Conservation (phyloP, 768 basidiomycete species). For the Mycena metata region DNA sequence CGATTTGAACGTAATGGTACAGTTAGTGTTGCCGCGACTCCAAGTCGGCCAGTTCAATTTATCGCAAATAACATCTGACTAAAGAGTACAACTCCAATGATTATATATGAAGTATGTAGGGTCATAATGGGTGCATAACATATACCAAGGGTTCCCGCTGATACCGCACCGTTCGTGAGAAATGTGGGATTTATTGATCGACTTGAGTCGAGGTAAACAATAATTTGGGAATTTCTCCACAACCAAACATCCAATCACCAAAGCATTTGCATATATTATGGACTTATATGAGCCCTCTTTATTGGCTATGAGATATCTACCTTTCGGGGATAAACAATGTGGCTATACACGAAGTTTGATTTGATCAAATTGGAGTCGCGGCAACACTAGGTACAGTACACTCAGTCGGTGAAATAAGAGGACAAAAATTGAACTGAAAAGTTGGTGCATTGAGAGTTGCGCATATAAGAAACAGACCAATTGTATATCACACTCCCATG, state of each 20-base stretch:
- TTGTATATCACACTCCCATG: no score
- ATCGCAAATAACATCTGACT: conserved; percentile 4
- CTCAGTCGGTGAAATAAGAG: no score
- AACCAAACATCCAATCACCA: no score
- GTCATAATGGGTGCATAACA: conserved; percentile 6
- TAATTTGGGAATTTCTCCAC: no score
- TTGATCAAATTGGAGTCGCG: no score
- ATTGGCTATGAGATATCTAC: conserved; percentile 18
- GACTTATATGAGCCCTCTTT: conserved; percentile 15
- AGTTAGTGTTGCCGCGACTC: no score
- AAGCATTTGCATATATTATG: conserved; percentile 13
- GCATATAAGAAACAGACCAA: no score
- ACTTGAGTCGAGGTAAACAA: conserved; percentile 2
- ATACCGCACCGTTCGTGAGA: conserved; percentile 7
- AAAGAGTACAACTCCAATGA: conserved; percentile 3
- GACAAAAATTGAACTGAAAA: no score
- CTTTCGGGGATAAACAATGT: conserved; percentile 8
- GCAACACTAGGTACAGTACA: no score
- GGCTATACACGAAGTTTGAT: conserved; percentile 18
- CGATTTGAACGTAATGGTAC: no score
- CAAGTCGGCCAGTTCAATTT: not conserved
- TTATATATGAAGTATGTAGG: conserved; percentile 7
- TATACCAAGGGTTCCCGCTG: no score
- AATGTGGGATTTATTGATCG: conserved; percentile 7
- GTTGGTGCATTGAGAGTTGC: no score